Evolutionary conservation across 2,329 filamentous ascomycete species (phyloP).

Genomic region (Pestalotiopsis fici): DNA sequence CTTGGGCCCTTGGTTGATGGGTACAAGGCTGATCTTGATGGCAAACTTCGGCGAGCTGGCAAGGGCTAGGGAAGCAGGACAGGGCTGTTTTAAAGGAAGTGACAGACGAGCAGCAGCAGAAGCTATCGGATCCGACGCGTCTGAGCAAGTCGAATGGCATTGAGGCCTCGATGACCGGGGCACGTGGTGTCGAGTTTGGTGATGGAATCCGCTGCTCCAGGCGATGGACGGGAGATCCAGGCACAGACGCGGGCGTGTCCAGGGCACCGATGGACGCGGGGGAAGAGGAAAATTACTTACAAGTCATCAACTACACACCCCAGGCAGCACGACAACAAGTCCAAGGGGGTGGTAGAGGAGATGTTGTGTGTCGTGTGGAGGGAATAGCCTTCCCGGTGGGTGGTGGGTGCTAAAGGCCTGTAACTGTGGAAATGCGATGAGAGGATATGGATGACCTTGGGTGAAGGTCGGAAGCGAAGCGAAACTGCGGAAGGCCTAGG

Average conservation of each 20-base stretch:
- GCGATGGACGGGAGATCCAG: conserved; percentile 23
- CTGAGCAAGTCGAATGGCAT: conserved; percentile 24
- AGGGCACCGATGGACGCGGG: conserved; percentile 17
- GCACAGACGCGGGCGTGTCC: conserved; percentile 23
- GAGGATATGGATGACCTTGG: conserved; percentile 16
- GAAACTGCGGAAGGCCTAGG: conserved; percentile 22
- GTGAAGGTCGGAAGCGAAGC: conserved; percentile 24
- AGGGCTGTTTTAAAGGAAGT: conserved; percentile 20
- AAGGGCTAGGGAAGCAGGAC: conserved; percentile 9
- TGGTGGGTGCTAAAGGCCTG: conserved; percentile 17
- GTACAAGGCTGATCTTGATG: conserved; percentile 49
- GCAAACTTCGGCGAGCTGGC: conserved; percentile 39
- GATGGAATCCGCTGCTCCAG: conserved; percentile 29
- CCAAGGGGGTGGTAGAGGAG: conserved; percentile 11
- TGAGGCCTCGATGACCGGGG: conserved; percentile 24
- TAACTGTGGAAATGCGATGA: conserved; percentile 12
- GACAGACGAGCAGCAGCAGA: conserved; percentile 23
- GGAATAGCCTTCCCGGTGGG: conserved; percentile 15
- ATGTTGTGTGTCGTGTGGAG: conserved; percentile 3
- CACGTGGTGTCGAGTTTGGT: conserved; percentile 25
- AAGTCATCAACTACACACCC: conserved; percentile 29
- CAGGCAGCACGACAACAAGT: conserved; percentile 13
- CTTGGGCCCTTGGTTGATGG: conserved; percentile 41
- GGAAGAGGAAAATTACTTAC: conserved; percentile 28
- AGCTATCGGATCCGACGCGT: conserved; percentile 23